Base-by-base conservation (phyloP, 768 basidiomycete species). In the Multifurca ochricompacta region DNA sequence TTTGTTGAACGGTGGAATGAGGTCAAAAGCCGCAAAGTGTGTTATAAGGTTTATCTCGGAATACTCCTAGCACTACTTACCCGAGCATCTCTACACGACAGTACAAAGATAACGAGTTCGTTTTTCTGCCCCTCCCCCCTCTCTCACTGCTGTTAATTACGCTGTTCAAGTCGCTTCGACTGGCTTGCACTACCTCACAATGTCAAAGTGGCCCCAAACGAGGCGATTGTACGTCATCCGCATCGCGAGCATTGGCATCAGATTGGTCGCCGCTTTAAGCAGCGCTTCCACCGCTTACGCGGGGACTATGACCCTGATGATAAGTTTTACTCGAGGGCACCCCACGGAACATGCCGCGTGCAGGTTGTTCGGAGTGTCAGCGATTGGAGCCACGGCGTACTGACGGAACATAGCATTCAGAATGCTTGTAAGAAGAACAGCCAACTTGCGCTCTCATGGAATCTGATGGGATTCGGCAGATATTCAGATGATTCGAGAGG, bases 361-460 rank as follows among this genome's bases (percentile, higher is more conserved):
- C 91, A 97, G 72, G 91, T 79, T 14, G 77, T 91, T 39, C 79
- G 95, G 50, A 90, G 87, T 57, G 87, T 93, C 19, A 82, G 77
- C 1, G 95, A 97, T 69, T 99, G 95, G 95, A 88, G 85, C 63
- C 90, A 92, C 62, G 95, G 94, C 2, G 87, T 93, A 32, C 73
- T 94, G 59, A 85, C 80, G 3, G 95, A 97, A 68, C 79, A 82
- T 54, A 92, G 89, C 68, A 91, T 98, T 56, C 94, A 96, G 70
- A 87, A 91, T 62, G 94, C 95, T 43, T 92, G 89, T 90, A 64
- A 66, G 86, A 79, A 2, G 6, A 44, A 31, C 4, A 42, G 10
- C 1, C 40, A 35, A n/a, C 31, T 28, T 21, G 18, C 30, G 21
- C 43, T 48, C 37, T 47, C 37, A 50, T 53, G 31, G 30, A 18